phyloP scores from a whole-genome alignment of 805 yeast species.

The Pichia nakasei region DNA sequence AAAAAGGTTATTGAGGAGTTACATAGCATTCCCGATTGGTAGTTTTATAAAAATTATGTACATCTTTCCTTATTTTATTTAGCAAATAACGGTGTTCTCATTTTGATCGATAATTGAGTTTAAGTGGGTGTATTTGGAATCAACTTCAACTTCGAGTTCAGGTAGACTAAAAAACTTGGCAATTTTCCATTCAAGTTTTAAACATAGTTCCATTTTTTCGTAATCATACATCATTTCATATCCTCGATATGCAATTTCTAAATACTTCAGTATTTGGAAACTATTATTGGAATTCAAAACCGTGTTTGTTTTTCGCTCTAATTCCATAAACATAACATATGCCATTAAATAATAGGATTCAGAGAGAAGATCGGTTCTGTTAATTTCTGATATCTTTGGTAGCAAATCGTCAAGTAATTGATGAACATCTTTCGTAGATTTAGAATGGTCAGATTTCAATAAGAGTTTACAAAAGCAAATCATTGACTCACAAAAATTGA shows the following conservation, averaged over 20 bases:
- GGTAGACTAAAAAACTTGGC: constrained; percentile 18
- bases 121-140: neutral
- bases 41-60: neutral
- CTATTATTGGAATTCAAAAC: constrained; percentile 9
- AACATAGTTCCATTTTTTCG: constrained; percentile 31
- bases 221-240: constrained; percentile 33
- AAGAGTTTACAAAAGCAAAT: constrained; percentile 38
- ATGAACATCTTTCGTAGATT: constrained; percentile 32
- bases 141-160: neutral
- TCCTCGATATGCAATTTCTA: constrained; percentile 37
- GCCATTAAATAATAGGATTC: constrained; percentile 30
- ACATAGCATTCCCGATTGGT: constrained; percentile 19
- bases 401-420: constrained; percentile 32
- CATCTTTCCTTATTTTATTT: neutral
- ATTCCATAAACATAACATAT: constrained; percentile 11
- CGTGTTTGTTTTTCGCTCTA: neutral
- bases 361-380: constrained; percentile 32
- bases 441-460: constrained; percentile 26
- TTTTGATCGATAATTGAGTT: neutral
- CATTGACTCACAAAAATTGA: constrained; percentile 38
- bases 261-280: constrained; percentile 28
- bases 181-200: constrained; percentile 31
- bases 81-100: neutral
- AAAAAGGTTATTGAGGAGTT: constrained; percentile 4
- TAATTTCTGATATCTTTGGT: constrained; percentile 36